These are phyloP conservation scores for Psidium guajava DNA, from an alignment of 345 rosid genomes.

Conservation along the genomic window DNA sequence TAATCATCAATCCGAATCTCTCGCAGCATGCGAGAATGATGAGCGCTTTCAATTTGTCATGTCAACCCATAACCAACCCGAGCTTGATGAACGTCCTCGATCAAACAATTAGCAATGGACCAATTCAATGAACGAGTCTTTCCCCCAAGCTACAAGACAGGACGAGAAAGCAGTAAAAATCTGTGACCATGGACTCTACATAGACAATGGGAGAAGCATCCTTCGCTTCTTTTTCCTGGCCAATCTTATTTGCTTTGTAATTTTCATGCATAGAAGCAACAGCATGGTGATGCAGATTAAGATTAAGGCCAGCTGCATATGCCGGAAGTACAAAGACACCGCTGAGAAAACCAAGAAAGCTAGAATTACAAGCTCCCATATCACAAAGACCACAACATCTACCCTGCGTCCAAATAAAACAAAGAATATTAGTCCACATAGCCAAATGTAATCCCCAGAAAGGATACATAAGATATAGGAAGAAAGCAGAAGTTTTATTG, in stretches of 20 bases:
- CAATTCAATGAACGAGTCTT: background rate
- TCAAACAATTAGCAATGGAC: background rate
- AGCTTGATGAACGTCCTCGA: background rate
- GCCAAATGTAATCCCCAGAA: background rate
- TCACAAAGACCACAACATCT: slow-evolving; percentile 75
- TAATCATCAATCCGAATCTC: background rate
- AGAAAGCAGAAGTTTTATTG: background rate
- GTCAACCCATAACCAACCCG: background rate
- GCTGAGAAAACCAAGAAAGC: slow-evolving; percentile 95
- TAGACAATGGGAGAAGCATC: slow-evolving; percentile 96
- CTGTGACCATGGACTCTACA: slow-evolving; percentile 21
- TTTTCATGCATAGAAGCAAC: slow-evolving; percentile 72
- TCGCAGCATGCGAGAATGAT: background rate
- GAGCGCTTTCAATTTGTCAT: background rate
- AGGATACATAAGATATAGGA: background rate
- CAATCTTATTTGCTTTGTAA: slow-evolving; percentile 71
- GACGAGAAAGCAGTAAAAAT: background rate
- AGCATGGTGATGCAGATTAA: slow-evolving; percentile 62
- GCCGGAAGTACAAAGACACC: slow-evolving; percentile 74
- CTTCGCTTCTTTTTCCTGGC: slow-evolving; percentile 86
- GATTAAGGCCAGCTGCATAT: slow-evolving; percentile 56
- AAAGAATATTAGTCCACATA: background rate
- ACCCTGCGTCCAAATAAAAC: slow-evolving; percentile 50
- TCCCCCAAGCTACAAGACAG: background rate
- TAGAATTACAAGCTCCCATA: slow-evolving; percentile 86